phyloP scores from a whole-genome alignment of 2,329 filamentous ascomycete species.

The Xylaria hypoxylon region DNA sequence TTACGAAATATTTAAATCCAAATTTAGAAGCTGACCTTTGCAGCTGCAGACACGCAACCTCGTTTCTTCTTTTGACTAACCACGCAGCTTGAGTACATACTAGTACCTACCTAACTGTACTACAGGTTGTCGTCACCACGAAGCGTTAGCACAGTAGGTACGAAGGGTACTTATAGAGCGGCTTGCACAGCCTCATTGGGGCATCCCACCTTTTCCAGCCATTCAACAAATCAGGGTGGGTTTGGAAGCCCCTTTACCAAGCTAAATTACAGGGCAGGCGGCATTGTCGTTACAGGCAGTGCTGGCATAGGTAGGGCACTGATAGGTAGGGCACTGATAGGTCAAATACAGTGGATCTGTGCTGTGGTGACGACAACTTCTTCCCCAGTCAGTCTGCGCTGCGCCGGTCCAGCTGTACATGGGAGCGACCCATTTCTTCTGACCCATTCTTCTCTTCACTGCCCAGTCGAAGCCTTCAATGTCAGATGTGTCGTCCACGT shows the following conservation, averaged over 20 bases:
- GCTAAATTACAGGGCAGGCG: too few relatives aligned
- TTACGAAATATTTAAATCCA: not conserved
- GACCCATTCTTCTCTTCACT: constrained; percentile 10
- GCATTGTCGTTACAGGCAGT: too few relatives aligned
- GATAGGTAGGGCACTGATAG: too few relatives aligned
- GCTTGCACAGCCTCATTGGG: constrained; percentile 27
- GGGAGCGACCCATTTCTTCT: not conserved
- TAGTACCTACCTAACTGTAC: too few relatives aligned
- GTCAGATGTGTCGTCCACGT: constrained; percentile 11
- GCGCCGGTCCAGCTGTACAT: constrained; percentile 6
- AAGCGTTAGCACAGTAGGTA: too few relatives aligned
- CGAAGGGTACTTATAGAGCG: not conserved
- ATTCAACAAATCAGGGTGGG: not conserved
- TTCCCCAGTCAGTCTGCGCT: too few relatives aligned
- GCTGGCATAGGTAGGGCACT: too few relatives aligned
- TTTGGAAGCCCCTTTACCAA: not conserved
- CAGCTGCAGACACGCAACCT: not conserved
- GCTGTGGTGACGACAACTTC: constrained; percentile 1
- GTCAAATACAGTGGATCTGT: not conserved
- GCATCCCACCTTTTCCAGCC: not conserved
- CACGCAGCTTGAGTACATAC: too few relatives aligned
- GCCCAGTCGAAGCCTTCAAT: not conserved
- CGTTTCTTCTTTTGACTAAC: too few relatives aligned
- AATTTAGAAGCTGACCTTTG: constrained; percentile 6
- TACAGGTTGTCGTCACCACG: too few relatives aligned